Conservation (phyloP, 1,139 yeast species). For the Geotrichum aggregatum region DNA sequence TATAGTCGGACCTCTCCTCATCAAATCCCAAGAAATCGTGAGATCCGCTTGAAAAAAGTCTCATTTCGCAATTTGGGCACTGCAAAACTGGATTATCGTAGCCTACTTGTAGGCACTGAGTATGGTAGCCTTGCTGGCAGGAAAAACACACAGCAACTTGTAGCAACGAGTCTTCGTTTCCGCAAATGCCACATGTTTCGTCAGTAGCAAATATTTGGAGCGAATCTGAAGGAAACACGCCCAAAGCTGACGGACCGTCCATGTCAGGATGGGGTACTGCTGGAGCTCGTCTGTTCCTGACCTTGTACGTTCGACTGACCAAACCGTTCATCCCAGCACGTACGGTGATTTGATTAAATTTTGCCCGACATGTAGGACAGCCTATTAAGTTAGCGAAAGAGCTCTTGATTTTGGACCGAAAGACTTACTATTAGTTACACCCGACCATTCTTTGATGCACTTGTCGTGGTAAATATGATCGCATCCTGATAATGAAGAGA, state of each 20-base stretch:
- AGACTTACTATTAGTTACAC: constrained; percentile 45
- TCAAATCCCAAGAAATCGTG: not conserved
- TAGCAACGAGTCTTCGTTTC: constrained; percentile 4
- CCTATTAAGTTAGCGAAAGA: constrained; percentile 19
- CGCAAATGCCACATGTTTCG: constrained; percentile 10
- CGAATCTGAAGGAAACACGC: not conserved
- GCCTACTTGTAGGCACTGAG: constrained; percentile 4
- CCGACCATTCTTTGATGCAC: constrained; percentile 50
- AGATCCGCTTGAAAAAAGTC: constrained; percentile 2
- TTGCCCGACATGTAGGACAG: constrained; percentile 53
- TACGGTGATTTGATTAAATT: constrained; percentile 31
- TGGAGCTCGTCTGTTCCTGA: constrained; percentile 19
- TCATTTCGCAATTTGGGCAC: constrained; percentile 10
- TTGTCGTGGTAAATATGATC: constrained; percentile 47
- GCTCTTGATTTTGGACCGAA: not conserved
- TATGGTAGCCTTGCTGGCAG: constrained; percentile 12
- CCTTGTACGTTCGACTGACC: constrained; percentile 20
- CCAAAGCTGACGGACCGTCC: constrained; percentile 2
- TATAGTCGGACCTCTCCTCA: not conserved
- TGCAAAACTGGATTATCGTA: not conserved
- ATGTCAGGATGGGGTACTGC: constrained; percentile 20
- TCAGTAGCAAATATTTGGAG: not conserved
- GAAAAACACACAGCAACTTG: constrained; percentile 14
- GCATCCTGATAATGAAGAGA: constrained; percentile 36
- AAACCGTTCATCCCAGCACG: constrained; percentile 22